phyloP scores from a whole-genome alignment of 768 basidiomycete species.

The Mycena olivaceomarginata region DNA sequence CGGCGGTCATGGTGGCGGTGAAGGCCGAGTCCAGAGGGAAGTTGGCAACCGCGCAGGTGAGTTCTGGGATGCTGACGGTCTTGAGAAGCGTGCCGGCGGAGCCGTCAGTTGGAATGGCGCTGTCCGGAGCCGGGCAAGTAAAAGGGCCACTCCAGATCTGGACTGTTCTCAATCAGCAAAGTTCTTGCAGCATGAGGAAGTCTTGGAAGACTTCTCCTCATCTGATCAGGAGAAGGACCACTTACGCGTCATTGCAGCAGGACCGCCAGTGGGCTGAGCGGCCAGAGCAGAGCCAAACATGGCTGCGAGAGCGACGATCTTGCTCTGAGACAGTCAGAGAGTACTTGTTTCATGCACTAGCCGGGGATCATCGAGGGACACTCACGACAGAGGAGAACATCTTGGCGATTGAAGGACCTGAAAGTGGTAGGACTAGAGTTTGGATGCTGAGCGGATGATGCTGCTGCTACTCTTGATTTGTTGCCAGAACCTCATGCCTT shows the following conservation, averaged over 20 bases:
- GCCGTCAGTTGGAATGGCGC: too few relatives aligned
- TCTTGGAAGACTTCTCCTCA: too few relatives aligned
- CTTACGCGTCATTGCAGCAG: neutral
- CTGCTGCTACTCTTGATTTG: conserved; percentile 2
- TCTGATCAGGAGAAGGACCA: too few relatives aligned
- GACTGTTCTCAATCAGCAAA: too few relatives aligned
- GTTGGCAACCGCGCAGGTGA: too few relatives aligned
- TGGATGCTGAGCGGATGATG: conserved; percentile 16
- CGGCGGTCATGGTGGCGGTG: too few relatives aligned
- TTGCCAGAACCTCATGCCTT: conserved; percentile 4
- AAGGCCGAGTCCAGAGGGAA: too few relatives aligned
- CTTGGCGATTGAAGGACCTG: neutral
- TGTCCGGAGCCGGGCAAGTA: too few relatives aligned
- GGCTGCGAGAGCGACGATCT: conserved; percentile 1
- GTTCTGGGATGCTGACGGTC: too few relatives aligned
- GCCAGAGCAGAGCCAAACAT: neutral
- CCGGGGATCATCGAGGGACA: conserved; percentile 20
- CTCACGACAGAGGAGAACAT: conserved; percentile 26
- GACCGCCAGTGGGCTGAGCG: neutral
- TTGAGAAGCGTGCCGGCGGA: too few relatives aligned
- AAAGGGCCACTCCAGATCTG: too few relatives aligned
- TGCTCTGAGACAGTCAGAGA: conserved; percentile 8
- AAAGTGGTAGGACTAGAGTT: conserved; percentile 6
- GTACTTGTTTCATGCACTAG: conserved; percentile 7
- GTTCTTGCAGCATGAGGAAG: too few relatives aligned